Evolutionary conservation across 116 monocot genomes (phyloP), one percentile per base, ranked within the genome.

Genomic region (Posidonia oceanica): DNA sequence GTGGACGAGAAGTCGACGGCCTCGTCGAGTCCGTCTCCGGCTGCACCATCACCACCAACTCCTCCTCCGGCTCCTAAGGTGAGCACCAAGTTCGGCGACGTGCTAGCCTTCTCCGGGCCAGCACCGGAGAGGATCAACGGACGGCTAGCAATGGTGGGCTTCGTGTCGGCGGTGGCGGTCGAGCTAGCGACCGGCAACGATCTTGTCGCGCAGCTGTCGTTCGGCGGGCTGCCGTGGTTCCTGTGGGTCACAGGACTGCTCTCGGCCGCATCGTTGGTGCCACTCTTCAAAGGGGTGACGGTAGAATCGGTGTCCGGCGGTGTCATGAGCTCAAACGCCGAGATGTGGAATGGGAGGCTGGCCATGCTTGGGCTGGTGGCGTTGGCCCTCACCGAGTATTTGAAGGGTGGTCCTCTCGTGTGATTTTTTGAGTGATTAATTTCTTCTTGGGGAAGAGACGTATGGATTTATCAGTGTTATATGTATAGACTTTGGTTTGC

Each of bases 41-140:
- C 70, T 5, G 4, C 17, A 23, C 58, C 70, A 3, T 39, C 38
- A 10, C 37, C 70, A 23, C 70, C 70, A 12, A 3, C 56, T 18
- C 54, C 70, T 7, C 17, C 57, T 5, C 57, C 70, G n/a, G 39
- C 67, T 22, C 52, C 67, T 4, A 67, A 67, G 67, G 83, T 70
- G 39, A 89, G 83, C 85, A 85, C 81, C 14, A 83, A 74, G n/a
- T 83, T 87, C 66, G 72, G 68, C 0, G 87, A 87, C 66, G 64
- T 81, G 37, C 75, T 87, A 36, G 85, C 91, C 14, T 91, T 91
- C 80, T 74, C 79, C 51, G 91, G 91, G 0, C 87, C 91, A 51
- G 87, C 77, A 36, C 91, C 91, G 17, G 91, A 91, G 81, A 71
- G 91, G 72, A 87, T 87, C 81, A 91, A 91, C 69, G 91, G 91